phyloP scores from a whole-genome alignment of 495 filamentous ascomycete species.

The Neurospora sp. region DNA sequence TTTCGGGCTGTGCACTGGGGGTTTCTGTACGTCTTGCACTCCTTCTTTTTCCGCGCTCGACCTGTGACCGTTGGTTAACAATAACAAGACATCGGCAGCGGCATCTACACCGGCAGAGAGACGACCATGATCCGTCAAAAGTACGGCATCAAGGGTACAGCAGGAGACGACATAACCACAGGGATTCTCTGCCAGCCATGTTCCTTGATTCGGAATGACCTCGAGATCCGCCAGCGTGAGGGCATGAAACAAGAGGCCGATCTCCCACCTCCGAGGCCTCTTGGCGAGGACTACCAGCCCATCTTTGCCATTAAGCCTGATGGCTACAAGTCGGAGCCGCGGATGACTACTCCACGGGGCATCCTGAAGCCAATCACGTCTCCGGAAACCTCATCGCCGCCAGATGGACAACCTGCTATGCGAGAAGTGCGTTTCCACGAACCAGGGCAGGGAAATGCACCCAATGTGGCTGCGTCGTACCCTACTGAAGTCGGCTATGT shows the following conservation, averaged over 20 bases:
- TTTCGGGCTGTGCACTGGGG: slow-evolving; percentile 6
- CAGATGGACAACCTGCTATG: not conserved
- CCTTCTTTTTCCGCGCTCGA: not conserved
- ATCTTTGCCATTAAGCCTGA: slow-evolving; percentile 8
- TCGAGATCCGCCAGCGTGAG: slow-evolving; percentile 15
- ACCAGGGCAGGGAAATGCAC: not conserved
- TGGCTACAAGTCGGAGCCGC: slow-evolving; percentile 11
- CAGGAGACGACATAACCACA: slow-evolving; percentile 10
- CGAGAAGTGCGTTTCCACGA: slow-evolving; percentile 3
- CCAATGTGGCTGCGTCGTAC: slow-evolving; percentile 6
- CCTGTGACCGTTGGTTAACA: not conserved
- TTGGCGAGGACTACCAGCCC: slow-evolving; percentile 14
- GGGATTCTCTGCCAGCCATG: slow-evolving; percentile 21
- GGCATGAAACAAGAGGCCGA: slow-evolving; percentile 2
- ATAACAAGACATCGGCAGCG: slow-evolving; percentile 15
- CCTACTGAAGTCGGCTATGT: not conserved
- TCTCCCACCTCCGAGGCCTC: slow-evolving; percentile 6
- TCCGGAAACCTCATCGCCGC: not conserved
- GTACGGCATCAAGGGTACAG: slow-evolving; percentile 15
- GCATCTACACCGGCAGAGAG: slow-evolving; percentile 14
- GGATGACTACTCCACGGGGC: slow-evolving; percentile 1
- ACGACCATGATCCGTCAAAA: slow-evolving; percentile 11
- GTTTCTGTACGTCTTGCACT: slow-evolving; percentile 5
- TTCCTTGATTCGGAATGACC: slow-evolving; percentile 16
- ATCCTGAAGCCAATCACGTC: not conserved